These are phyloP conservation scores for Trifolium repens DNA, from an alignment of 306 rosid genomes.

Conservation along the genomic window DNA sequence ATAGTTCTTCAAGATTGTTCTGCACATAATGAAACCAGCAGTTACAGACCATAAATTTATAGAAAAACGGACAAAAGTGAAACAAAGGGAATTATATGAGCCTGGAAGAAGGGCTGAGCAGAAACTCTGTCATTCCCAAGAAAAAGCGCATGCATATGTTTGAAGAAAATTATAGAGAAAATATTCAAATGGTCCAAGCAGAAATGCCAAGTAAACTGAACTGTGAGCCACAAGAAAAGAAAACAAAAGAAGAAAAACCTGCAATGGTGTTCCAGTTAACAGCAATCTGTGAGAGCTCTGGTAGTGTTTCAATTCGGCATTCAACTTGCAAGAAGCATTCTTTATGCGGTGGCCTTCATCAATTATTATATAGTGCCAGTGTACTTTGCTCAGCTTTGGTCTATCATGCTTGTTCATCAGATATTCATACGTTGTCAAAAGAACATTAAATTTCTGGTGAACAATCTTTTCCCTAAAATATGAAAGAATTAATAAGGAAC, in stretches of 20 bases:
- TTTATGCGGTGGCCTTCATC: conserved; percentile 99
- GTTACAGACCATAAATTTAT: conserved; percentile 32
- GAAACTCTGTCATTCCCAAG: conserved; percentile 32
- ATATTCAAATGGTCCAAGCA: conserved; percentile 29
- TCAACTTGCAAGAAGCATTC: conserved; percentile 99
- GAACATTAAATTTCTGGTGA: conserved; percentile 95
- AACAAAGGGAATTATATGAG: conserved; percentile 21
- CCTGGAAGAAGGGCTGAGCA: conserved; percentile 27
- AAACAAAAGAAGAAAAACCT: conserved; percentile 51
- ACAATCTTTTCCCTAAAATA: conserved; percentile 88
- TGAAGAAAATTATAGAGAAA: background rate
- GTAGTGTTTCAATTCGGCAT: conserved; percentile 90
- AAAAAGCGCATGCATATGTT: background rate
- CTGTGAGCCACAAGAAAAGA: conserved; percentile 28
- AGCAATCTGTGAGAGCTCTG: conserved; percentile 97
- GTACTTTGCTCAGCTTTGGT: conserved; percentile 92
- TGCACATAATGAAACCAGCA: conserved; percentile 51
- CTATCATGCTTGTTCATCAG: conserved; percentile 99
- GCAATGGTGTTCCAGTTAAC: conserved; percentile 98
- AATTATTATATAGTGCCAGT: conserved; percentile 96
- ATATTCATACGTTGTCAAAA: conserved; percentile 95
- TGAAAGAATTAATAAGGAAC: conserved; percentile 42
- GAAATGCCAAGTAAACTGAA: conserved; percentile 53
- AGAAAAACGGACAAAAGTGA: conserved; percentile 19
- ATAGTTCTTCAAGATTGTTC: conserved; percentile 98